phyloP scores from a whole-genome alignment of 306 rosid species.

The Potentilla sterilis region DNA sequence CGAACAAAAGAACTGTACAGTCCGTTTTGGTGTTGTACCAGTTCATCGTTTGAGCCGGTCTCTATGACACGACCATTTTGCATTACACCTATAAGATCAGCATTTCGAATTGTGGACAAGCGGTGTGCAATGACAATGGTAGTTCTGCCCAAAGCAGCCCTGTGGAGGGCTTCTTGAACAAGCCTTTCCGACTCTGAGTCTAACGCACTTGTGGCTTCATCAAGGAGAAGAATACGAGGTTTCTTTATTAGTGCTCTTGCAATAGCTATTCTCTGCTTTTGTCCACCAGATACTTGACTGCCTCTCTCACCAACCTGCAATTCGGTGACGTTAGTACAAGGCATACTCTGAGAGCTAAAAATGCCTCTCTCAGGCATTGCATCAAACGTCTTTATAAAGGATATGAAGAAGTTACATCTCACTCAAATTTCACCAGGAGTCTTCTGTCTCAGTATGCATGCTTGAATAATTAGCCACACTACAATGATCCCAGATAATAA shows the following conservation, averaged over 20 bases:
- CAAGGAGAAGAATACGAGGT: too few relatives aligned
- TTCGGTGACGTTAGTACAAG: too few relatives aligned
- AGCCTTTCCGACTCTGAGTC: constrained; percentile 52
- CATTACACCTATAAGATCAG: constrained; percentile 38
- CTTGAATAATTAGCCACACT: background rate
- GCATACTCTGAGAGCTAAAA: too few relatives aligned
- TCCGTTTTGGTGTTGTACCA: constrained; percentile 20
- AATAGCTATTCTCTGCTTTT: too few relatives aligned
- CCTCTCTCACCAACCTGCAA: too few relatives aligned
- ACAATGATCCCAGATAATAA: background rate
- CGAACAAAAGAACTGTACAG: constrained; percentile 30
- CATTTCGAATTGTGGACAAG: constrained; percentile 49
- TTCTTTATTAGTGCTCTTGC: too few relatives aligned
- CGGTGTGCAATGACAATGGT: constrained; percentile 62
- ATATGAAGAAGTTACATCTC: too few relatives aligned
- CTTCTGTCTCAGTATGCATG: background rate
- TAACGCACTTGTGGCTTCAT: constrained; percentile 64
- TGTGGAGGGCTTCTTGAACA: constrained; percentile 56
- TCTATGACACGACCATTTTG: constrained; percentile 33
- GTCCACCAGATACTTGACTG: too few relatives aligned
- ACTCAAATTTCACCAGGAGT: background rate
- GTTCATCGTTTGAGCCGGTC: constrained; percentile 35
- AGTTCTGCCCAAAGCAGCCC: constrained; percentile 42
- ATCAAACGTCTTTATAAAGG: background rate
- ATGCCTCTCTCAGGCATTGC: background rate